phyloP scores from a whole-genome alignment of 129 eudicot species.

The Saposhnikovia divaricata region DNA sequence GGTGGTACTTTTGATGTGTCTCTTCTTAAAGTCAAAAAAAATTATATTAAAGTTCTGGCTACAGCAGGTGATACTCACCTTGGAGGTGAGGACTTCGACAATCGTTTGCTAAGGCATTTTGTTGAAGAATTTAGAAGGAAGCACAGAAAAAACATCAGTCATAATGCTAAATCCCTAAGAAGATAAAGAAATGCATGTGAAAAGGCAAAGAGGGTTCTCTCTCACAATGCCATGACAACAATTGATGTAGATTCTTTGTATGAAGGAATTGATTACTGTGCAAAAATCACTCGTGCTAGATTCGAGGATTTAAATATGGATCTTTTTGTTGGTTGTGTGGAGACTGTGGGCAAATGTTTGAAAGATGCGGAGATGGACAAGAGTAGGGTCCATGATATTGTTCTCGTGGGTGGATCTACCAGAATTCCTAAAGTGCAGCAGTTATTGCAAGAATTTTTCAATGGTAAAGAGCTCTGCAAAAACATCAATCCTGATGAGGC shows the following conservation, averaged over 20 bases:
- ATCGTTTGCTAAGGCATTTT: background rate
- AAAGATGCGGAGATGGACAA: background rate
- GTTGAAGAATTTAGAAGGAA: background rate
- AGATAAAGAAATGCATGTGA: background rate
- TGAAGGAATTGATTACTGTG: background rate
- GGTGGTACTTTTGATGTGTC: background rate
- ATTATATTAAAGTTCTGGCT: background rate
- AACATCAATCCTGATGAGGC: background rate
- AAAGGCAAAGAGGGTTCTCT: background rate
- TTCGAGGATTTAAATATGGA: background rate
- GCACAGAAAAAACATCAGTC: background rate
- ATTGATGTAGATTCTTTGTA: background rate
- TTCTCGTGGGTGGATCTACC: constrained; percentile 1
- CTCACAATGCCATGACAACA: background rate
- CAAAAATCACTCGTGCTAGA: background rate
- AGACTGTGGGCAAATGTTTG: background rate
- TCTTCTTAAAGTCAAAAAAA: background rate
- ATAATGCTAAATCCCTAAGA: background rate
- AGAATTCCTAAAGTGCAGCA: background rate
- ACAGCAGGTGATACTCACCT: background rate
- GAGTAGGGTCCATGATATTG: background rate
- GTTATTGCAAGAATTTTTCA: background rate
- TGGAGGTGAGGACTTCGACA: background rate
- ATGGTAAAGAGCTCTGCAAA: background rate
- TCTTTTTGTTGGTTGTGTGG: background rate